A percentile compares a stretch with the other conserved stretches of the same genome.
These are phyloP conservation scores for Mentha longifolia DNA, from an alignment of 257 asterid genomes.

Conservation along the genomic window DNA sequence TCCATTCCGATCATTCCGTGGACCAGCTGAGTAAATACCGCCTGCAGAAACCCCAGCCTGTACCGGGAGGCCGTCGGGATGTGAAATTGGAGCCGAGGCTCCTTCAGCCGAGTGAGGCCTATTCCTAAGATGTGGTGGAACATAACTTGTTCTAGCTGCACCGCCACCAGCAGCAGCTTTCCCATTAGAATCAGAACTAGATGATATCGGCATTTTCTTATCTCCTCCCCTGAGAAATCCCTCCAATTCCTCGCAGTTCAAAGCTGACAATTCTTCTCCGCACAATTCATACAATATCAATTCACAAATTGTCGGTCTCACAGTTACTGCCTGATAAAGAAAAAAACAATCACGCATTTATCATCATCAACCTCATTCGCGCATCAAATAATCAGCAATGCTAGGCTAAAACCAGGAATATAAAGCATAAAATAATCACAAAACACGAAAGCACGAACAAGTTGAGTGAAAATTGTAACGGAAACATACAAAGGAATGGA, in stretches of 20 bases:
- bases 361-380: neutral
- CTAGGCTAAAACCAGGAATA: neutral
- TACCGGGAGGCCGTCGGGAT: conserved; percentile 45
- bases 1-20: conserved; percentile 39
- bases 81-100: conserved; percentile 46
- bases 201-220: conserved; percentile 34
- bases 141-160: conserved; percentile 38
- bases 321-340: conserved; percentile 19
- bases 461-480: neutral
- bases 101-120: conserved; percentile 43
- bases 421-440: neutral
- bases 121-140: conserved; percentile 59
- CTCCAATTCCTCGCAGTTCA: conserved; percentile 6
- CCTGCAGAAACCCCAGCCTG: conserved; percentile 43
- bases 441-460: neutral
- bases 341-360: neutral
- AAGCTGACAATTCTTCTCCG: conserved; percentile 19
- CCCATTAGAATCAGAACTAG: conserved; percentile 46
- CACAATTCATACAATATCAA: conserved; percentile 19
- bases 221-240: conserved; percentile 15
- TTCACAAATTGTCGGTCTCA: conserved; percentile 20
- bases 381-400: neutral
- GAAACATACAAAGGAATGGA: conserved; percentile 28
- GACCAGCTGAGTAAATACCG: conserved; percentile 45
- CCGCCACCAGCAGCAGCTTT: conserved; percentile 35